Base-by-base conservation (phyloP, 2,329 filamentous ascomycete species). In the Paracoccidioides lutzii region DNA sequence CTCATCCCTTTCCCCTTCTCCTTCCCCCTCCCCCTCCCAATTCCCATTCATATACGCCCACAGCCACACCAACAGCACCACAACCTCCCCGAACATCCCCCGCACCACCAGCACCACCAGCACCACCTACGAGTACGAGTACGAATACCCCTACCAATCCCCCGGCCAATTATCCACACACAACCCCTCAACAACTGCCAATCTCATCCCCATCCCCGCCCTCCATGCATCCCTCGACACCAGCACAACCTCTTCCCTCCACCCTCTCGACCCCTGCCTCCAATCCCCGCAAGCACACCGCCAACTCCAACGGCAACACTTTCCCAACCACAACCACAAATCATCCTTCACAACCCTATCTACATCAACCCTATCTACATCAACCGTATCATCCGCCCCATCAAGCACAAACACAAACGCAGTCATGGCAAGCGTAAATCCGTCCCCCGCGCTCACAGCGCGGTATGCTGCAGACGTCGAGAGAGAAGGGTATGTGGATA, bases 401-500 rank as follows among this genome's bases (percentile, higher is more conserved):
- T 22, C 22, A n/a, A 46, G 15, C 43, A 28, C 43, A 46, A 32
- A 1, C n/a, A 38, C 46, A 50, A 4, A 51, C 10, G 10, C 15
- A 9, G 28, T 32, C 10, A n/a, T 32, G 7, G 30, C 37, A 40
- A 37, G 14, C 37, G 50, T 58, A 22, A 59, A 56, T 35, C 58
- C 59, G 8, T 67, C 65, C 2, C 65, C 65, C 1, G 59, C 14
- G 9, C 5, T 42, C 40, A n/a, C 40, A 14, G 40, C 12, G 37
- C 37, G 12, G 37, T 14, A n/a, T 42, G 40, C 9, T 42, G 40
- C n/a, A 5, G 22, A 44, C 28, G 15, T 22, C 10, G 43, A 45
- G 62, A n/a, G 59, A 68, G 32, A 66, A 57, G 64, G 62, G 45
- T 22, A 22, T 22, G 69, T 72, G 38, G 71, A 77, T 58, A 66